A percentile compares a stretch with the other conserved stretches of the same genome.
phyloP scores from a whole-genome alignment of 208 protist genomes.

The Leishmania tarentolae region DNA sequence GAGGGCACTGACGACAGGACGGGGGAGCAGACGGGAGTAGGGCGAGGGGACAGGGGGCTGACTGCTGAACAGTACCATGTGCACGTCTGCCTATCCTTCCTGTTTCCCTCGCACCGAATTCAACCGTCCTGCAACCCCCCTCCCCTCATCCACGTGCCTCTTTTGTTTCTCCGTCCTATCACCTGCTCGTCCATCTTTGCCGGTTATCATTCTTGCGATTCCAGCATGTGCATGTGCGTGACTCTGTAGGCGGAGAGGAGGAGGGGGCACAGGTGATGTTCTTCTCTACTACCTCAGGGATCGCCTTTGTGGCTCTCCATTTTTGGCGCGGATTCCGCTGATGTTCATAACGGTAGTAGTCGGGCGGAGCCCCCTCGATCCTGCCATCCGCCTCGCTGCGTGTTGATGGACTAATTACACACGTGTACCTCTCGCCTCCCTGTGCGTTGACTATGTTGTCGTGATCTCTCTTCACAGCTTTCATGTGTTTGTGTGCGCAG shows the following conservation, averaged over 20 bases:
- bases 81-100: background rate
- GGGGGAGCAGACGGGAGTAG: background rate
- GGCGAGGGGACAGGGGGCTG: background rate
- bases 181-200: background rate
- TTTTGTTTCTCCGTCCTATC: background rate
- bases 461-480: background rate
- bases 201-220: background rate
- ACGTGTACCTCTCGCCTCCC: background rate
- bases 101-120: background rate
- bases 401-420: background rate
- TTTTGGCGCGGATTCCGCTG: background rate
- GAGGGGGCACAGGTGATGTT: background rate
- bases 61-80: background rate
- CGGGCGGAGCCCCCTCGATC: background rate
- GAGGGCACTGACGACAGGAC: background rate
- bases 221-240: constrained; percentile 22
- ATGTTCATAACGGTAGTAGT: background rate
- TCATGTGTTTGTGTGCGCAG: background rate
- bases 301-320: background rate
- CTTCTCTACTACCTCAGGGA: background rate
- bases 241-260: background rate
- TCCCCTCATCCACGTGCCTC: too few species aligned
- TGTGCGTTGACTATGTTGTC: background rate
- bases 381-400: background rate
- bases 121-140: background rate